Evolutionary conservation across 2,329 filamentous ascomycete species (phyloP), one percentile per base, ranked within the genome.

Genomic region (Aspergillus sp.): DNA sequence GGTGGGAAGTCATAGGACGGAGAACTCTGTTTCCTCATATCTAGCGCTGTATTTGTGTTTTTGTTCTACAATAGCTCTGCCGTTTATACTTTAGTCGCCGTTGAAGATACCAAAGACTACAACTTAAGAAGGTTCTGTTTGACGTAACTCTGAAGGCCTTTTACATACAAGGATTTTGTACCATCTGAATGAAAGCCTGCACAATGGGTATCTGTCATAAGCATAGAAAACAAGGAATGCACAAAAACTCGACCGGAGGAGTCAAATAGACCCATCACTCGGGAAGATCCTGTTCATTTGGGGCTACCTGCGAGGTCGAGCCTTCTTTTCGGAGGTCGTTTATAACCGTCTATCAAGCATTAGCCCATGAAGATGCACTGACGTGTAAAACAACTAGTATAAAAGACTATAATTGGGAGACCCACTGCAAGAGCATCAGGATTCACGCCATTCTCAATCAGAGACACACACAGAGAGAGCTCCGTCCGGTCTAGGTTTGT

Each of bases 381-480:
- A 13, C 3, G 26, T 13, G 20, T 33, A 11, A 30, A 10, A 30
- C 9, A 7, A 11, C 26, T 11, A 30, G 9, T 11, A 30, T 30
- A 9, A 11, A 30, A 3, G 26, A 30, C 26, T 30, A 42, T 7
- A 22, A 44, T 19, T 22, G 3, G 20, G 45, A 16, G 56, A 76
- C 90, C 67, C 81, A 97, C 94, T 20, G 93, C 92, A 30, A 99
- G 78, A 1, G 93, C 94, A 70, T 97, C 93, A 0, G 94, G 94
- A 67, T 96, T 96, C 26, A 97, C 90, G 13, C 94, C 94, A 67
- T 96, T 96, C 74, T 99, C 94, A 62, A 99, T 95, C 72, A 99
- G 82, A 49, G 91, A 96, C 54, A 97, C 93, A 73, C 94, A 99
- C 57, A 96, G 89, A 3, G 92, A 96, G 16, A 99, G 79, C 17